Evolutionary conservation across 176 grass and related monocot species (phyloP), one percentile per base, ranked within the genome.

Genomic region (Bonia amplexicaulis): DNA sequence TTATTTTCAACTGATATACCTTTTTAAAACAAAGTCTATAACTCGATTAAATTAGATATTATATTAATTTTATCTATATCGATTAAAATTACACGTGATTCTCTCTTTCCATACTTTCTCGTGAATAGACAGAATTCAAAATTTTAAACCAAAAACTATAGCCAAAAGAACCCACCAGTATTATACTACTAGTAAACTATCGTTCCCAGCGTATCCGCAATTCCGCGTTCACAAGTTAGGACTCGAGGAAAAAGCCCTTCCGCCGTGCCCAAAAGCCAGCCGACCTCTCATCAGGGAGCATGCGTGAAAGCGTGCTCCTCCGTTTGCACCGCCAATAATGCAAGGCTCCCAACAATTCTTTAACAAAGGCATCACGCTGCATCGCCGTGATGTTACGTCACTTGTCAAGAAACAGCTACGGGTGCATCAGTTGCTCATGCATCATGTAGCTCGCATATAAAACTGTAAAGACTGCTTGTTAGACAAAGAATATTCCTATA

Each of bases 361-460:
- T 72, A 15, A 46, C 47, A n/a, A 48, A 62, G 55, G 7, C 69
- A 73, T 73, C 81, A 73, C 62, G 9, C 26, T 37, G 69, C 81
- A 57, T 42, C 40, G 22, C 47, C 19, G n/a, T 75, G 69, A 81
- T 15, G 70, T 10, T 87, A 19, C 75, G 66, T 60, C 75, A 67
- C 44, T 71, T 15, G 45, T 33, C 77, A 41, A 55, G 77, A 74
- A 65, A 66, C 68, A 52, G 52, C 64, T 48, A 40, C 25, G 12
- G 26, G 42, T 29, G 33, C 51, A 54, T 25, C 66, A 12, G 65
- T 23, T 42, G 35, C 22, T 23, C 29, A 69, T 54, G 49, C 79
- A 42, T 19, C 31, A 69, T 74, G 58, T 66, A 12, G 40, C 40
- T 71, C 19, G 12, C 53, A 74, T 7, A 74, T 55, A 46, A 80